Base-by-base conservation (phyloP, 768 basidiomycete species). In the Saitozyma podzolica region DNA sequence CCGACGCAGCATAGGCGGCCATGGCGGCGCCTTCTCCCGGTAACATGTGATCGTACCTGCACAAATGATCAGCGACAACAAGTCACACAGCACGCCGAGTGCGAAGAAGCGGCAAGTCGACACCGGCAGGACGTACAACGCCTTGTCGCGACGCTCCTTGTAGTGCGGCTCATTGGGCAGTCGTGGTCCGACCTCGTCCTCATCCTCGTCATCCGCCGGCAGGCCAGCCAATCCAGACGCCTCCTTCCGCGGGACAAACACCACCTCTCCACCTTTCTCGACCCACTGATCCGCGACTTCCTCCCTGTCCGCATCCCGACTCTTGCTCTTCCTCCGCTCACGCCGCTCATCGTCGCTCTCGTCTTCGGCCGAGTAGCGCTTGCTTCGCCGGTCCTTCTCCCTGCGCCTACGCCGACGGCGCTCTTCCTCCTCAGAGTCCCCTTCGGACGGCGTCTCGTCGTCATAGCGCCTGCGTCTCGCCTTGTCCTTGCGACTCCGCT, bases 11-110 rank as follows among this genome's bases (percentile, higher is more conserved):
- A 85, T 89, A 99, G 49, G 92, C 91, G 1, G 96, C 96, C 93
- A 99, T 98, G 43, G 96, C 96, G 66, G 88, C 89, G 55, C 92
- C 96, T 84, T 99, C 96, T 56, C 96, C 96, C 6, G 90, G 90
- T 10, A 93, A 85, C 54, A 99, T 89, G 62, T 93, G 86, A 65
- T 92, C 92, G 75, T 92, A 99, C 20, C 78, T 80, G 49, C 19
- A 29, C 29, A 16, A 11, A 53, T 42, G 7, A 17, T 50, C 14
- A 59, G 20, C 9, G n/a, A 10, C n/a, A n/a, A n/a, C n/a, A n/a
- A n/a, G n/a, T n/a, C n/a, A n/a, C n/a, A n/a, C n/a, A n/a, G n/a
- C n/a, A n/a, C 17, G 43, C 40, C 16, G 29, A 29, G 2, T 29
- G 5, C 2, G 29, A 5, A 29, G n/a, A 29, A 2, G 29, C 29